Conservation (phyloP, 805 yeast species). For the Wickerhamomyces silvicola region DNA sequence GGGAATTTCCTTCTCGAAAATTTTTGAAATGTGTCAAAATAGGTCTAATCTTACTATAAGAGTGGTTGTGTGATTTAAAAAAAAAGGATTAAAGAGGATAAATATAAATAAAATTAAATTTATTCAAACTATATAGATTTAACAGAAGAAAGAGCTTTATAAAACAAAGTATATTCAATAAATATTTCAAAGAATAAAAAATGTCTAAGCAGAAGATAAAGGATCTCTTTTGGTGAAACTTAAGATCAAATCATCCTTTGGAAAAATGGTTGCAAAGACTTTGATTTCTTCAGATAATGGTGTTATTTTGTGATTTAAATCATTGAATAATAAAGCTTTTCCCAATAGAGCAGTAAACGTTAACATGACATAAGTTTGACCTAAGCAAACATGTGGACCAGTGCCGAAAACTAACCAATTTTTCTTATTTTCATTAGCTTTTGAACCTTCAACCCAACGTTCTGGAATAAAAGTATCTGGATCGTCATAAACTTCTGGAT, state of each 20-base stretch:
- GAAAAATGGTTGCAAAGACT: constrained; percentile 97
- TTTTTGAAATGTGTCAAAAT: too few relatives aligned
- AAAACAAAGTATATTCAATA: too few relatives aligned
- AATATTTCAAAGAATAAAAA: background rate
- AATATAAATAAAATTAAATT: too few relatives aligned
- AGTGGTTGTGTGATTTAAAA: too few relatives aligned
- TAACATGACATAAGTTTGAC: constrained; percentile 89
- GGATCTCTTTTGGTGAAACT: constrained; percentile 64
- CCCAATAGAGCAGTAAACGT: constrained; percentile 87
- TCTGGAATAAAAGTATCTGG: constrained; percentile 96
- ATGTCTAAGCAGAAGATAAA: constrained; percentile 12
- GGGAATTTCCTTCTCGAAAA: too few relatives aligned
- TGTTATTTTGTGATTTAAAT: constrained; percentile 79
- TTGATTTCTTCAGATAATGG: constrained; percentile 84
- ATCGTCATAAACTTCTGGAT: constrained; percentile 91
- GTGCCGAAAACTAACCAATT: constrained; percentile 97
- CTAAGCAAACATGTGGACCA: constrained; percentile 95
- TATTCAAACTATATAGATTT: too few relatives aligned
- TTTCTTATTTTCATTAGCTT: constrained; percentile 69
- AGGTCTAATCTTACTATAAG: too few relatives aligned
- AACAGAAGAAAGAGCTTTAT: too few relatives aligned
- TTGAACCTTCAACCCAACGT: constrained; percentile 81
- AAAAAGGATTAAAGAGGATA: too few relatives aligned
- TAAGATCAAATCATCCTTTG: constrained; percentile 86
- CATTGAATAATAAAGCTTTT: constrained; percentile 75